Evolutionary conservation across 192 early-diverging fungal genomes (phyloP).

Genomic region (Backusella luteola): DNA sequence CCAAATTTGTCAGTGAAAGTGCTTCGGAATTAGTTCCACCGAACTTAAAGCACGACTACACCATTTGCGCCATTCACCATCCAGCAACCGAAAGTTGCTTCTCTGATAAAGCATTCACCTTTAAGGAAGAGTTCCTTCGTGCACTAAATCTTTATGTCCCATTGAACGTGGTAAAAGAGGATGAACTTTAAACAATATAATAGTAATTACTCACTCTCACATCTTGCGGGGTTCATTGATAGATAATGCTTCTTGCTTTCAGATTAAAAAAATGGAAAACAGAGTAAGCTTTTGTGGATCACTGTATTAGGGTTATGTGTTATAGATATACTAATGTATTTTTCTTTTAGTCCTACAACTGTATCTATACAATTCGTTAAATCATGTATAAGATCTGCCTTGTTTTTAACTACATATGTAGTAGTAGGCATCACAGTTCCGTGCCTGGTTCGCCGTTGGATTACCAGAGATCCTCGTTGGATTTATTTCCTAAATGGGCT

Average conservation of each 20-base stretch:
- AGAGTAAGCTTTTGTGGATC: slow-evolving; percentile 26
- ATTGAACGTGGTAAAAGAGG: slow-evolving; percentile 50
- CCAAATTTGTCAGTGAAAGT: slow-evolving; percentile 50
- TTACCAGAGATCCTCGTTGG: slow-evolving; percentile 44
- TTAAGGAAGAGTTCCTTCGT: slow-evolving; percentile 47
- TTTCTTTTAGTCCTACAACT: slow-evolving; percentile 30
- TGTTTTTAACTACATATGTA: slow-evolving; percentile 60
- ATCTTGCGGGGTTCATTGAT: background rate
- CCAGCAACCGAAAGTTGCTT: slow-evolving; percentile 55
- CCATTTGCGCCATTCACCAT: slow-evolving; percentile 61
- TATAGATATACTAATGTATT: background rate
- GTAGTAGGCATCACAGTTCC: slow-evolving; percentile 46
- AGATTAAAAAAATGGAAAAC: slow-evolving; percentile 22
- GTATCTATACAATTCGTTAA: slow-evolving; percentile 44
- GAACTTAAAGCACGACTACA: slow-evolving; percentile 48
- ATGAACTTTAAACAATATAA: background rate
- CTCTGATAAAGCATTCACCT: slow-evolving; percentile 33
- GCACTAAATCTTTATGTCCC: slow-evolving; percentile 61
- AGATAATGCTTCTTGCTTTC: slow-evolving; percentile 50
- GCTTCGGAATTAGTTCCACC: slow-evolving; percentile 42
- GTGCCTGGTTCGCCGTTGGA: slow-evolving; percentile 50
- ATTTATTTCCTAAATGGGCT: slow-evolving; percentile 58
- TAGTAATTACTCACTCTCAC: background rate
- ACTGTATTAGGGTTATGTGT: background rate
- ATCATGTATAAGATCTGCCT: slow-evolving; percentile 54